Percentiles rank a stretch among this genome's conserved stretches.
These are phyloP conservation scores for Penicillium hesseltinei DNA, from an alignment of 2,329 filamentous ascomycete genomes.

Conservation along the genomic window DNA sequence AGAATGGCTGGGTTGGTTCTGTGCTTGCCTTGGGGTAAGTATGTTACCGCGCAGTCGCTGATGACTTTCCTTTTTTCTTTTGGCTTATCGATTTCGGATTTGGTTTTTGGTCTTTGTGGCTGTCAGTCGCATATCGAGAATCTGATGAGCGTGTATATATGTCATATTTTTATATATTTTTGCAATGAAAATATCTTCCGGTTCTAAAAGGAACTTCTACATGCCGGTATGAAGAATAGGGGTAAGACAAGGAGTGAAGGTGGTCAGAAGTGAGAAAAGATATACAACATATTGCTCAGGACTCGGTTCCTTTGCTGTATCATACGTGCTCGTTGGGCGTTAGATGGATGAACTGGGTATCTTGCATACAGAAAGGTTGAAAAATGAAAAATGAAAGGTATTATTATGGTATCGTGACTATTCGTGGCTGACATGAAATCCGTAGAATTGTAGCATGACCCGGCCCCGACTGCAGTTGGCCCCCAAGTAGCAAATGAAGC, in stretches of 20 bases:
- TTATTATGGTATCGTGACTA: neutral
- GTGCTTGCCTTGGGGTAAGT: neutral
- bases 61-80: constrained; percentile 12
- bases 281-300: neutral
- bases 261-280: no score
- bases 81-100: neutral
- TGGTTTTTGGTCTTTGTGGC: neutral
- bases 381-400: neutral
- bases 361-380: neutral
- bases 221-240: no score
- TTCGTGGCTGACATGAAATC: constrained; percentile 2
- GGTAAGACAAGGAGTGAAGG: neutral
- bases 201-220: neutral
- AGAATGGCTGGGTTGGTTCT: neutral
- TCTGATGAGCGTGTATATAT: constrained; percentile 3
- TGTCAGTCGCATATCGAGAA: neutral
- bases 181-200: neutral
- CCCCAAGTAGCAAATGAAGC: neutral
- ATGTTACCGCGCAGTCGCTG: neutral
- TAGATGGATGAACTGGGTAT: neutral
- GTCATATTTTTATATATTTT: neutral
- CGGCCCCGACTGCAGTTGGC: neutral
- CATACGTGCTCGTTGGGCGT: neutral
- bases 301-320: neutral
- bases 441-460: neutral